phyloP scores from a whole-genome alignment of 805 yeast species.

The Saccharomycopsis amapae region DNA sequence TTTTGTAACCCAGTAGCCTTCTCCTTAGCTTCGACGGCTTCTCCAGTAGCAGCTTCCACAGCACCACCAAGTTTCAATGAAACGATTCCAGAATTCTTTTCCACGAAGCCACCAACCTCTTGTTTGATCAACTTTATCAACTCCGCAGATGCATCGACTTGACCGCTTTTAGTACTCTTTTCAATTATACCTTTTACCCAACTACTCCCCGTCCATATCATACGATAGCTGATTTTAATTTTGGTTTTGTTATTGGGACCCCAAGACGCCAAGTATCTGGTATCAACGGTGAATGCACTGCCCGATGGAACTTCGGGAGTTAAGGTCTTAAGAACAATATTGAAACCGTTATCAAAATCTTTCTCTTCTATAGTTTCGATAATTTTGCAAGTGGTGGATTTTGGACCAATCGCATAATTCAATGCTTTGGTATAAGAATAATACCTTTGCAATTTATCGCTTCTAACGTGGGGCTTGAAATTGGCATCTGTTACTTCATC shows the following conservation, averaged over 20 bases:
- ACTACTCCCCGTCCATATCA: constrained; percentile 85
- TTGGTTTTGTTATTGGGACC: constrained; percentile 52
- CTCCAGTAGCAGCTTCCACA: too few relatives aligned
- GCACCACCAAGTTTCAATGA: not conserved
- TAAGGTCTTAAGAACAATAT: constrained; percentile 52
- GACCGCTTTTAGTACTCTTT: constrained; percentile 77
- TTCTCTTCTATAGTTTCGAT: constrained; percentile 51
- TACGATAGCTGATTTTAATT: constrained; percentile 58
- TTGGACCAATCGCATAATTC: constrained; percentile 84
- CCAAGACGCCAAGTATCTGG: constrained; percentile 74
- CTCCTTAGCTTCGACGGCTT: not conserved
- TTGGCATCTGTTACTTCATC: constrained; percentile 27
- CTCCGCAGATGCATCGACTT: constrained; percentile 50
- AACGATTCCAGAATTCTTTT: not conserved
- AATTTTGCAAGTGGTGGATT: constrained; percentile 66
- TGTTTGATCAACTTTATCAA: constrained; percentile 35
- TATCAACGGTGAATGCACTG: constrained; percentile 63
- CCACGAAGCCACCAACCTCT: not conserved
- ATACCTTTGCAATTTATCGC: constrained; percentile 38
- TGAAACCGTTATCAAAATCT: constrained; percentile 48
- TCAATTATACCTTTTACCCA: constrained; percentile 92
- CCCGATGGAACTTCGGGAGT: constrained; percentile 98
- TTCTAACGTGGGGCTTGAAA: constrained; percentile 32
- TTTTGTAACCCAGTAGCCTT: not conserved
- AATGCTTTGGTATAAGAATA: constrained; percentile 70